Conservation (phyloP, 257 asterid species). For the Solanum stenotomum region DNA sequence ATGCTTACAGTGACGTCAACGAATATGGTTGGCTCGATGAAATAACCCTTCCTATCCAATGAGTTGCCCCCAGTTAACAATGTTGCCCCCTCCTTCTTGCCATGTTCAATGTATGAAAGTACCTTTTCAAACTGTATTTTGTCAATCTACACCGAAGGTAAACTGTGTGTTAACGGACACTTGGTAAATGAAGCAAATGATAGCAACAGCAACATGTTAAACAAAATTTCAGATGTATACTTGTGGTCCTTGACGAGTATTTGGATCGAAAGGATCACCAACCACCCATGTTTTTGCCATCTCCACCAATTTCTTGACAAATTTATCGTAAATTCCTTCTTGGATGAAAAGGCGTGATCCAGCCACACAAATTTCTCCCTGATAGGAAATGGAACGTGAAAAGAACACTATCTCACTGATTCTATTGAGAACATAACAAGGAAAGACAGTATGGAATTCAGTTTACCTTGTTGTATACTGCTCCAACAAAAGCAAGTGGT, state of each 20-base stretch:
- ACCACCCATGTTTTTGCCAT: conserved; percentile 24
- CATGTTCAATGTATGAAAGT: conserved; percentile 27
- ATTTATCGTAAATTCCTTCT: conserved; percentile 31
- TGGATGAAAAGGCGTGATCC: conserved; percentile 36
- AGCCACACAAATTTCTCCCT: conserved; percentile 44
- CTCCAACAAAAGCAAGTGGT: conserved; percentile 19
- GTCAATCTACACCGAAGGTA: conserved; percentile 9
- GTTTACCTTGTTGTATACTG: conserved; percentile 23
- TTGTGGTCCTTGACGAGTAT: conserved; percentile 33
- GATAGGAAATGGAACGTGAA: background rate
- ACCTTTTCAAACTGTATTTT: conserved; percentile 25
- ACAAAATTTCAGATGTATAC: background rate
- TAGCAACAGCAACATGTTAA: background rate
- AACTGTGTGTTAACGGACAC: background rate
- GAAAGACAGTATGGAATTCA: background rate
- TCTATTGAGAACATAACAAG: background rate
- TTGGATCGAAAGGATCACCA: conserved; percentile 41
- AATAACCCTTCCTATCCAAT: conserved; percentile 23
- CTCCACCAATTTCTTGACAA: conserved; percentile 17
- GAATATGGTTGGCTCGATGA: conserved; percentile 34
- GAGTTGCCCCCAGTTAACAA: conserved; percentile 28
- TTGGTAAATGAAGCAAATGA: background rate
- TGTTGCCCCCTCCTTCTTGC: conserved; percentile 37
- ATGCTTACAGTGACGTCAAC: conserved; percentile 15
- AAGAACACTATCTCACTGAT: background rate